A percentile compares a stretch with the other conserved stretches of the same genome.
phyloP scores from a whole-genome alignment of 1,139 yeast species.

The Nematodospora anomalae region DNA sequence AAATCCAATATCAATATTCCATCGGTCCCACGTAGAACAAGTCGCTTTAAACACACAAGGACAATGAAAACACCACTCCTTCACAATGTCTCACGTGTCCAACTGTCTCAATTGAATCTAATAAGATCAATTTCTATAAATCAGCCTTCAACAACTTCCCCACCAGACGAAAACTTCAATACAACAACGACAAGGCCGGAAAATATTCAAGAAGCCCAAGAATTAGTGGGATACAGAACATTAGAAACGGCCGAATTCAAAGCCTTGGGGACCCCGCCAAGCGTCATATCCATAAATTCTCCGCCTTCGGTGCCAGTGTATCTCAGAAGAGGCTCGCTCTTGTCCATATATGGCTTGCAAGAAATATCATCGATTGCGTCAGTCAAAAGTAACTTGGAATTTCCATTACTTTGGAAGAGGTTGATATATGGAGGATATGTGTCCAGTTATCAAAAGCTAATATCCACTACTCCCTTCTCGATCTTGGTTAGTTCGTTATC shows the following conservation, averaged over 20 bases:
- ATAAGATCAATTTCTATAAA: slow-evolving; percentile 3
- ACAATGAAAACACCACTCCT: background rate
- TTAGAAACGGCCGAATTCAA: slow-evolving; percentile 30
- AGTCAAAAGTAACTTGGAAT: slow-evolving; percentile 31
- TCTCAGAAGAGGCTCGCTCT: slow-evolving; percentile 47
- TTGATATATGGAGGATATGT: slow-evolving; percentile 42
- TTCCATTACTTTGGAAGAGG: slow-evolving; percentile 38
- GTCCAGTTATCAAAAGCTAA: slow-evolving; percentile 44
- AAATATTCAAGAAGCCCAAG: slow-evolving; percentile 22
- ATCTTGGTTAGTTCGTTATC: slow-evolving; percentile 29
- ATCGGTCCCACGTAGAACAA: too few species aligned
- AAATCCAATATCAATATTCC: too few species aligned
- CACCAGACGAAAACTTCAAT: background rate
- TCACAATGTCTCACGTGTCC: background rate
- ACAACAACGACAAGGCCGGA: slow-evolving; percentile 19
- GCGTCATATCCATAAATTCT: slow-evolving; percentile 44
- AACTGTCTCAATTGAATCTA: background rate
- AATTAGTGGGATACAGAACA: slow-evolving; percentile 17
- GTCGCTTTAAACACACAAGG: too few species aligned
- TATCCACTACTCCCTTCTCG: slow-evolving; percentile 50
- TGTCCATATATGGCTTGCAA: slow-evolving; percentile 44
- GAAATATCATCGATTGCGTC: slow-evolving; percentile 20
- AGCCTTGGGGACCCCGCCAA: slow-evolving; percentile 46
- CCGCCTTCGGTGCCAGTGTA: slow-evolving; percentile 60
- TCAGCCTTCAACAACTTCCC: background rate